Base-by-base conservation (phyloP, 2,329 filamentous ascomycete species). In the Diaporthe vexans region DNA sequence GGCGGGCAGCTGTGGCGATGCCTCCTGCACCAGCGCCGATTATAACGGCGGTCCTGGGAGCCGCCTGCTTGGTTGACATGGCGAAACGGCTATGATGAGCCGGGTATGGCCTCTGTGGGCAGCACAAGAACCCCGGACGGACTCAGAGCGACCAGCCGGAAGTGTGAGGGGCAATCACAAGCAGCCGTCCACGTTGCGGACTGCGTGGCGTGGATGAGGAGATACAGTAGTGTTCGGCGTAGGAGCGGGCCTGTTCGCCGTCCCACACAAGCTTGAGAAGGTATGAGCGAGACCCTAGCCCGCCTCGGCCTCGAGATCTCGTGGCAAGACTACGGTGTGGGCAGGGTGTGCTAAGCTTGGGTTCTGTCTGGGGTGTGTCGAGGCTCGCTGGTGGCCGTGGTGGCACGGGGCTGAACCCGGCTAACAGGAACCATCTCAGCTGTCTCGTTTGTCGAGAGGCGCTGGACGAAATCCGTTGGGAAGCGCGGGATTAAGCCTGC, bases 11-110 rank as follows among this genome's bases (percentile, higher is more conserved):
- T 1, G 91, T 91, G n/a, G 92, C 89, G 56, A 94, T 90, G 74
- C 93, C 93, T 68, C 93, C 93, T 59, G 91, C 90, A 74, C 93
- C 93, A 40, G 93, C 92, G 76, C 93, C 92, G 48, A 75, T 52
- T 29, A 75, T 67, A n/a, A 75, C 58, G 72, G 74, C 74, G 1
- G 74, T 74, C 43, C 54, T 72, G 19, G 71, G 67, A 48, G 67
- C 15, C 3, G 19, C 43, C 5, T 75, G 51, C 40, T 72, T 68
- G 29, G 21, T 29, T 19, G 67, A 33, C 67, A 72, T 75, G n/a
- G n/a, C 61, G 74, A 29, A 35, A 9, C 7, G 19, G 24, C 10
- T n/a, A 33, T 10, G 0, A 26, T 46, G 71, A 10, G 19, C 15
- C 59, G 19, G 48, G 21, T 2, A 26, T n/a, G 35, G 51, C 29